These are phyloP conservation scores for Halenospora varia DNA, from an alignment of 495 filamentous ascomycete species.

Conservation along the genomic window DNA sequence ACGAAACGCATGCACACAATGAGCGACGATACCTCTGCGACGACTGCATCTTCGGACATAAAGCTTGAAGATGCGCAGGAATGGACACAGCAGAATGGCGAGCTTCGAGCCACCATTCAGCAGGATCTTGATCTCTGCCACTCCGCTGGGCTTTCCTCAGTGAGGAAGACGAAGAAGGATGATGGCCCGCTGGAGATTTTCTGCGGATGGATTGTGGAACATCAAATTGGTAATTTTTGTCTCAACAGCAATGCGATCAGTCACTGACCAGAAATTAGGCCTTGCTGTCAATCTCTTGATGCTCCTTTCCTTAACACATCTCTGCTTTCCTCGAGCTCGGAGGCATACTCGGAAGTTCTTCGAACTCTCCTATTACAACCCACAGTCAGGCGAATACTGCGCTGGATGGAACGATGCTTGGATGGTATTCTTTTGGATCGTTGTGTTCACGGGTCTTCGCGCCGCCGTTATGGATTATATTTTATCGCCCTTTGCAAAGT, in stretches of 20 bases:
- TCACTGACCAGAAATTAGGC: slow-evolving; percentile 42
- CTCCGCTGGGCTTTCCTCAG: slow-evolving; percentile 2
- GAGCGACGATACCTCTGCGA: slow-evolving; percentile 13
- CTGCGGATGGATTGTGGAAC: slow-evolving; percentile 24
- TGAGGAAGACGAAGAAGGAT: slow-evolving; percentile 25
- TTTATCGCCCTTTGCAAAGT: slow-evolving; percentile 67
- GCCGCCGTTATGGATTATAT: slow-evolving; percentile 85
- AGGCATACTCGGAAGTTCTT: slow-evolving; percentile 82
- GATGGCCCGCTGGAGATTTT: slow-evolving; percentile 22
- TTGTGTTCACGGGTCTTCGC: slow-evolving; percentile 81
- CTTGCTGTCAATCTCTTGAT: slow-evolving; percentile 75
- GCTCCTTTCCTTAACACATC: slow-evolving; percentile 71
- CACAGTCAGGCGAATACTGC: slow-evolving; percentile 59
- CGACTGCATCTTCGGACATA: slow-evolving; percentile 1
- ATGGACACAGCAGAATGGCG: slow-evolving; percentile 10
- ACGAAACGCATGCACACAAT: too few relatives aligned
- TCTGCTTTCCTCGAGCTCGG: slow-evolving; percentile 72
- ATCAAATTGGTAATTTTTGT: slow-evolving; percentile 29
- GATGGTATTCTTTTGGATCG: slow-evolving; percentile 73
- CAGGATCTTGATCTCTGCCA: background rate
- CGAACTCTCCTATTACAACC: slow-evolving; percentile 76
- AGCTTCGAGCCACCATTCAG: background rate
- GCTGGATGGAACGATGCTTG: slow-evolving; percentile 76
- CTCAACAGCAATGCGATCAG: background rate
- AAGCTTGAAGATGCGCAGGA: slow-evolving; percentile 1